Base-by-base conservation (phyloP, 352 stramenopile genomes). In the Globisporangium carolinianum region DNA sequence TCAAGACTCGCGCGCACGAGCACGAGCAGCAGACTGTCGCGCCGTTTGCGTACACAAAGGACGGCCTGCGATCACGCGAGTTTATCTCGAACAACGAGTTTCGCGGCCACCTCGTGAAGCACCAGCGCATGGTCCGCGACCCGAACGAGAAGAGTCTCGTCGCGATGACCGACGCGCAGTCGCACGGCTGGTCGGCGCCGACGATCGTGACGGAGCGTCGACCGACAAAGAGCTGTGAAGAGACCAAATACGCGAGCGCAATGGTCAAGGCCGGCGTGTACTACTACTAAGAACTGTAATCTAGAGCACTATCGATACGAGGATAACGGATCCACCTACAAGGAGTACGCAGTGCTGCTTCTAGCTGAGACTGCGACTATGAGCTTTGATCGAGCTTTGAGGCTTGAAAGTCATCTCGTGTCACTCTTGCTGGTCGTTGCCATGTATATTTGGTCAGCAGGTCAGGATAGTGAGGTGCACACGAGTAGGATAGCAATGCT, bases 231-330 rank as follows among this genome's bases (percentile, higher is more conserved):
- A 89, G 76, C 65, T 89, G 79, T 58, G 79, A 87, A 36, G 79
- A 89, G 54, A 89, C 79, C 7, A 66, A 69, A 32, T 86, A 74
- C 62, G 76, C 79, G 35, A 83, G 74, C 66, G 79, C 76, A 52
- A 89, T 87, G 76, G 72, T 87, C 60, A 89, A 89, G 58, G 79
- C 76, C 2, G 79, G 76, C 42, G 75, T 87, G 46, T 86, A 86
- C 64, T 89, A 89, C 64, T 86, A 86, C 61, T 89, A 75, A 32
- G 24, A 3, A 32, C 24, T 32, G 24, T 32, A 61, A 14, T 17
- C 42, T 47, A 47, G 4, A 32, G 24, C 24, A 32, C 24, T 32
- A 32, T 32, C 24, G 41, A 47, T 47, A 47, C 24, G 24, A 32
- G 24, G 3, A 32, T 32, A 32, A 3, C 24, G 24, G 24, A 32